Conservation (phyloP, 129 eudicot genomes). For the Flaveria robusta region DNA sequence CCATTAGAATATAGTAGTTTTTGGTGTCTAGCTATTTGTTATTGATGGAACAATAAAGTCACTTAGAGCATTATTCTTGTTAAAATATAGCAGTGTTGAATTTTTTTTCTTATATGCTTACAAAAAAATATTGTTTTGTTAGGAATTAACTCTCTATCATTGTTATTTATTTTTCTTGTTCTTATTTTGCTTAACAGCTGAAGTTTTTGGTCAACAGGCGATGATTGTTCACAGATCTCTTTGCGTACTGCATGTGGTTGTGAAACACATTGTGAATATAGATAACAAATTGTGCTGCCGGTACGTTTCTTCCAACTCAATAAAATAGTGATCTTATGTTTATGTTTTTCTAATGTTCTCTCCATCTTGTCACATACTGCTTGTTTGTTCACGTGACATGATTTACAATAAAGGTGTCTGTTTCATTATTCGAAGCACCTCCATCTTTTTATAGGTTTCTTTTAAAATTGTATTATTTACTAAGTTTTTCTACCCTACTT, state of each 20-base stretch:
- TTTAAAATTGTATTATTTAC: neutral
- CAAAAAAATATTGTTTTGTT: neutral
- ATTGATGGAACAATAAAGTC: neutral
- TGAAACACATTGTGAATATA: constrained; percentile 43
- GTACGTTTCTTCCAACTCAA: constrained; percentile 28
- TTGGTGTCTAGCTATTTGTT: neutral
- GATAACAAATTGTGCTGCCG: constrained; percentile 44
- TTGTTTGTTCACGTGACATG: neutral
- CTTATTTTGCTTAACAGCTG: neutral
- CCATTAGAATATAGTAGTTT: neutral
- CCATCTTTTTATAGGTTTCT: constrained; percentile 6
- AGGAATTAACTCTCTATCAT: constrained; percentile 1
- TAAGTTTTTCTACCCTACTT: neutral
- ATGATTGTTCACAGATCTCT: constrained; percentile 63
- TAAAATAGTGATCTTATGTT: constrained; percentile 1
- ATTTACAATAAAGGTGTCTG: neutral
- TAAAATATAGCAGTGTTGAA: neutral
- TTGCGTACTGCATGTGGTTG: constrained; percentile 51
- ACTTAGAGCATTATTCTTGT: neutral
- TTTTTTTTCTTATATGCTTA: neutral
- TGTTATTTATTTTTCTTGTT: neutral
- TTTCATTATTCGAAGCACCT: neutral
- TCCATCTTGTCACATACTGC: neutral
- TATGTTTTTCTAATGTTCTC: neutral
- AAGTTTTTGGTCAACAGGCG: constrained; percentile 49